phyloP scores from a whole-genome alignment of 2,329 filamentous ascomycete species.

The Talaromyces sp. region DNA sequence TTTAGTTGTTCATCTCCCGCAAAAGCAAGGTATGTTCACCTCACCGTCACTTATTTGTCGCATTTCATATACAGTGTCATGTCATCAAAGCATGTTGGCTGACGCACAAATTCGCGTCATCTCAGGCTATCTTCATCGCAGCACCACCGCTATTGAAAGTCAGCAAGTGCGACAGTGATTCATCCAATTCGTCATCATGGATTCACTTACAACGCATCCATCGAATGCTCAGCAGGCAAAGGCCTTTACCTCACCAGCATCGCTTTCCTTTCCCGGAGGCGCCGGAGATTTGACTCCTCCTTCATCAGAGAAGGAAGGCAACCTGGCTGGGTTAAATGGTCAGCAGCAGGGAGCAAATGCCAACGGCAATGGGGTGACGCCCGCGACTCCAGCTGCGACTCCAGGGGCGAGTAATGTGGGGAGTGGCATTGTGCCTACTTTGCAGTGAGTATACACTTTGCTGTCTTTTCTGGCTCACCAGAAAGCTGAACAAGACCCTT shows the following conservation, averaged over 20 bases:
- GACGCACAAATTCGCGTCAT: neutral
- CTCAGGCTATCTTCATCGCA: neutral
- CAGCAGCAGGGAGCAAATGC: conserved; percentile 56
- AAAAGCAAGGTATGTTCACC: conserved; percentile 46
- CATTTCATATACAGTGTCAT: neutral
- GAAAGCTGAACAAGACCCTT: conserved; percentile 44
- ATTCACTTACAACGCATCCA: conserved; percentile 85
- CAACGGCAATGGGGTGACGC: conserved; percentile 73
- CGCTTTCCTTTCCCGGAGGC: conserved; percentile 84
- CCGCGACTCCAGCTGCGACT: conserved; percentile 85
- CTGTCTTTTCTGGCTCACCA: conserved; percentile 42
- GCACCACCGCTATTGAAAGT: neutral
- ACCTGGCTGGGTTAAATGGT: conserved; percentile 42
- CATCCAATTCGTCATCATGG: conserved; percentile 57
- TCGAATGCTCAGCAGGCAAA: conserved; percentile 88
- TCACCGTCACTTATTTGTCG: neutral
- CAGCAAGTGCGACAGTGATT: neutral
- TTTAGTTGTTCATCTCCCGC: conserved; percentile 96
- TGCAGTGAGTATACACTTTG: conserved; percentile 80
- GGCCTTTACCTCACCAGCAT: conserved; percentile 88
- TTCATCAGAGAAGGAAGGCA: conserved; percentile 63
- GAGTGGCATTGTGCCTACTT: conserved; percentile 83
- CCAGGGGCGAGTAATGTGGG: conserved; percentile 76
- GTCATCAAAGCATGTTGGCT: neutral
- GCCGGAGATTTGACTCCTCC: conserved; percentile 78